phyloP scores from a whole-genome alignment of 2,329 filamentous ascomycete species.

The Calonectria pseudoturangicola region DNA sequence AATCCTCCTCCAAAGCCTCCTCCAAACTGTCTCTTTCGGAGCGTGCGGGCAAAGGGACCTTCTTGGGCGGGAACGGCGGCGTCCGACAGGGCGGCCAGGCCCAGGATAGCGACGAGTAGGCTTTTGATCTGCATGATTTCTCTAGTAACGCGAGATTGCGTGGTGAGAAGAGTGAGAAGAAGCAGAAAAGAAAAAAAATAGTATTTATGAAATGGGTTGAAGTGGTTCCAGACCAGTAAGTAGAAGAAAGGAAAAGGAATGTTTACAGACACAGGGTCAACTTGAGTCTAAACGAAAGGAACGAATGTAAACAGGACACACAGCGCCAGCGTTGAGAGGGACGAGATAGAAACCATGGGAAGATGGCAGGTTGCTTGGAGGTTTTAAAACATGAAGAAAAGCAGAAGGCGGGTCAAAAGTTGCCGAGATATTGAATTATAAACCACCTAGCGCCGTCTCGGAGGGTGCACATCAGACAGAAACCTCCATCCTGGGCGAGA shows the following conservation, averaged over 20 bases:
- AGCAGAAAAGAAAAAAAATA: constrained; percentile 53
- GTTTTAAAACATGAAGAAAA: constrained; percentile 59
- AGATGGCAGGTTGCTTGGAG: constrained; percentile 54
- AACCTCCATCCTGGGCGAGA: constrained; percentile 52
- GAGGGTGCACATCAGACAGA: constrained; percentile 57
- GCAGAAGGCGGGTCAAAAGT: constrained; percentile 55
- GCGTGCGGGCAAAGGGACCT: constrained; percentile 60
- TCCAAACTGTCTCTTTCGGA: constrained; percentile 65
- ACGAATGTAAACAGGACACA: constrained; percentile 69
- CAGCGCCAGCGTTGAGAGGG: constrained; percentile 69
- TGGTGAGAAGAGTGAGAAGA: constrained; percentile 47
- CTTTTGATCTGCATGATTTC: constrained; percentile 72
- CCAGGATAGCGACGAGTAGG: constrained; percentile 68
- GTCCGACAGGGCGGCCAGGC: constrained; percentile 67
- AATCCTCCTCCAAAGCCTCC: constrained; percentile 42
- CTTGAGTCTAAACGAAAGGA: constrained; percentile 60
- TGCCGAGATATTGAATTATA: constrained; percentile 65
- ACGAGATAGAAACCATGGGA: constrained; percentile 62
- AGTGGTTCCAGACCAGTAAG: constrained; percentile 71
- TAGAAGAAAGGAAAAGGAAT: constrained; percentile 63
- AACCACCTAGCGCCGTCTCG: constrained; percentile 56
- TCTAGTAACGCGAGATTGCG: constrained; percentile 35
- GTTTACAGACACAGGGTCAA: constrained; percentile 65
- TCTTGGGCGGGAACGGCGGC: constrained; percentile 64
- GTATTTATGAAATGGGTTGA: constrained; percentile 36